Conservation (phyloP, 2,329 filamentous ascomycete species). For the Trichoderma aggressivum region DNA sequence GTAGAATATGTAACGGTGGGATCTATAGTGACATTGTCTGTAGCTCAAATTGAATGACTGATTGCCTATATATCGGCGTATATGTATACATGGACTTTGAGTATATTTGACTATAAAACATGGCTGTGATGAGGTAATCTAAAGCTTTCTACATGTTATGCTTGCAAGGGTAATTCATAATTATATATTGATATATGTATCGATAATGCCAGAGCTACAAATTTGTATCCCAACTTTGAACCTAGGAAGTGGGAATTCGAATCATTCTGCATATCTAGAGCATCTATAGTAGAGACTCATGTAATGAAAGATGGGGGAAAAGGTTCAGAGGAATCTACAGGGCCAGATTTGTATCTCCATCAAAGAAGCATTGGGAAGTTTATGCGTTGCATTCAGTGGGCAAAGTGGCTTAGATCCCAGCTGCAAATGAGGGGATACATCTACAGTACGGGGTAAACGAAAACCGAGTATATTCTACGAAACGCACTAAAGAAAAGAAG, state of each 20-base stretch:
- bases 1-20: not conserved
- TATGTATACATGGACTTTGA: not conserved
- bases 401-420: not conserved
- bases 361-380: not conserved
- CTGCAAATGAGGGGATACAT: not conserved
- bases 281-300: not conserved
- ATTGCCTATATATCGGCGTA: not conserved
- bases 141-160: not conserved
- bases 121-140: not conserved
- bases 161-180: not conserved
- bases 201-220: not conserved
- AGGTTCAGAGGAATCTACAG: not conserved
- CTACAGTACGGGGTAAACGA: not conserved
- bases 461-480: not conserved
- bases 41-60: not conserved
- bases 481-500: not conserved
- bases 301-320: not conserved
- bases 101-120: not conserved
- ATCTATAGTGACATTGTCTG: not conserved
- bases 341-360: not conserved
- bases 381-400: not conserved
- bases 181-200: not conserved
- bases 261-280: not conserved
- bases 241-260: not conserved
- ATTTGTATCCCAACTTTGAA: not conserved